A percentile compares a stretch with the other conserved stretches of the same genome.
These are phyloP conservation scores for Candida endomychidarum DNA, from an alignment of 805 yeast species.

Conservation along the genomic window DNA sequence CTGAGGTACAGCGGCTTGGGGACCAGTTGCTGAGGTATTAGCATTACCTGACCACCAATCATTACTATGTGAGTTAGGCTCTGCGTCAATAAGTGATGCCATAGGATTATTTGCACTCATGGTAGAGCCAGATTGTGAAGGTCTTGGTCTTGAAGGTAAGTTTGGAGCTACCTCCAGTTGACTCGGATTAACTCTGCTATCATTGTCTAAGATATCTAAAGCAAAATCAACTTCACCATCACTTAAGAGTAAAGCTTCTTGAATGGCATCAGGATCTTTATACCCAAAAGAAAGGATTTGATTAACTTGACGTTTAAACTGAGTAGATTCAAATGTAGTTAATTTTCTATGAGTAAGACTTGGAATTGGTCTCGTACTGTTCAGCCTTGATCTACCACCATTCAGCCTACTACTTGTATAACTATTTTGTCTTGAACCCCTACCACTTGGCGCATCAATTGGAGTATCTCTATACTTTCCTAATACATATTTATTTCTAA, in stretches of 20 bases:
- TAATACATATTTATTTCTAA: conserved; percentile 66
- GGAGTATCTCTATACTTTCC: conserved; percentile 54
- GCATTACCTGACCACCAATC: conserved; percentile 34
- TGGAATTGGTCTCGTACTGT: conserved; percentile 29
- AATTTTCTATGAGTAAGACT: conserved; percentile 50
- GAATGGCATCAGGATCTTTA: conserved; percentile 51
- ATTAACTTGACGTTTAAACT: conserved; percentile 49
- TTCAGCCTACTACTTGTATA: conserved; percentile 4
- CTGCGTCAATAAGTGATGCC: conserved; percentile 14
- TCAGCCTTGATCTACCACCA: conserved; percentile 20
- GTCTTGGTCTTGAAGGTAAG: conserved; percentile 40
- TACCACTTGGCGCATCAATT: conserved; percentile 36
- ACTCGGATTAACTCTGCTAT: conserved; percentile 32
- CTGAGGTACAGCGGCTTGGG: conserved; percentile 6
- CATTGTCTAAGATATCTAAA: conserved; percentile 51
- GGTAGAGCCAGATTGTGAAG: conserved; percentile 16
- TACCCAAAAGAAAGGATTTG: conserved; percentile 54
- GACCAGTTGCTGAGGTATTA: conserved; percentile 4
- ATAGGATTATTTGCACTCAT: conserved; percentile 31
- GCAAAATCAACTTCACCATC: conserved; percentile 63
- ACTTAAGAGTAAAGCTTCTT: conserved; percentile 62
- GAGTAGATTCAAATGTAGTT: conserved; percentile 52
- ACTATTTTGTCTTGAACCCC: conserved; percentile 17
- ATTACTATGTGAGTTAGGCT: conserved; percentile 12
- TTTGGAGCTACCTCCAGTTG: conserved; percentile 49